Percentiles rank a stretch among this genome's conserved stretches.
phyloP scores from a whole-genome alignment of 345 rosid genomes.

The Salix viminalis region DNA sequence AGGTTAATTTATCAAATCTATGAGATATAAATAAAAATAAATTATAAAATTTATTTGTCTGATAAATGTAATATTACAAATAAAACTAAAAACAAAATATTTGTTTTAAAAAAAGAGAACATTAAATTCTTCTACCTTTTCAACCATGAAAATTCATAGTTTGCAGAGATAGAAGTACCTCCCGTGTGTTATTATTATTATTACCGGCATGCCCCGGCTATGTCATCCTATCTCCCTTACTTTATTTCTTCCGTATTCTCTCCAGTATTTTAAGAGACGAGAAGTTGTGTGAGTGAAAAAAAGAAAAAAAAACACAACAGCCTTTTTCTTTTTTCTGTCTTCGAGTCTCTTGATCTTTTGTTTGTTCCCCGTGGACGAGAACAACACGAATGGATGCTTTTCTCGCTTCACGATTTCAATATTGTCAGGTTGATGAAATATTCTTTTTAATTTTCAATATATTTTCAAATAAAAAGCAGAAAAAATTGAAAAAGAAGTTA shows the following conservation, averaged over 20 bases:
- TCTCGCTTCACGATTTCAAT: background rate
- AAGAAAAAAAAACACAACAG: background rate
- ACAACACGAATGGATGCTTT: background rate
- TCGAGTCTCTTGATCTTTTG: background rate
- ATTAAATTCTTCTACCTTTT: too few relatives aligned
- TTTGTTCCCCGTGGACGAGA: background rate
- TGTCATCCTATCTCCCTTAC: conserved; percentile 32
- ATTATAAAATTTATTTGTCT: too few relatives aligned
- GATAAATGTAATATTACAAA: too few relatives aligned
- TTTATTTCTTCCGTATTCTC: background rate
- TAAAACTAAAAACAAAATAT: too few relatives aligned
- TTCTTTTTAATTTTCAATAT: too few relatives aligned
- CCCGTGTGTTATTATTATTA: background rate
- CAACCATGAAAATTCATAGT: background rate
- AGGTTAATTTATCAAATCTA: too few relatives aligned
- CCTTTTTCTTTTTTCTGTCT: background rate
- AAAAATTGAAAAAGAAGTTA: too few relatives aligned
- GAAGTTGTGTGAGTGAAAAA: background rate
- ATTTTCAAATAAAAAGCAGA: too few relatives aligned
- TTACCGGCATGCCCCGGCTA: conserved; percentile 30
- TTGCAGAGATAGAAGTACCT: background rate
- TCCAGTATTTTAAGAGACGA: background rate
- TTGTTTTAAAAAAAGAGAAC: too few relatives aligned
- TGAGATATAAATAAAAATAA: too few relatives aligned
- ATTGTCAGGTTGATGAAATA: background rate